Evolutionary conservation across 2,329 filamentous ascomycete species (phyloP).

Genomic region (Sporothrix mexicana): DNA sequence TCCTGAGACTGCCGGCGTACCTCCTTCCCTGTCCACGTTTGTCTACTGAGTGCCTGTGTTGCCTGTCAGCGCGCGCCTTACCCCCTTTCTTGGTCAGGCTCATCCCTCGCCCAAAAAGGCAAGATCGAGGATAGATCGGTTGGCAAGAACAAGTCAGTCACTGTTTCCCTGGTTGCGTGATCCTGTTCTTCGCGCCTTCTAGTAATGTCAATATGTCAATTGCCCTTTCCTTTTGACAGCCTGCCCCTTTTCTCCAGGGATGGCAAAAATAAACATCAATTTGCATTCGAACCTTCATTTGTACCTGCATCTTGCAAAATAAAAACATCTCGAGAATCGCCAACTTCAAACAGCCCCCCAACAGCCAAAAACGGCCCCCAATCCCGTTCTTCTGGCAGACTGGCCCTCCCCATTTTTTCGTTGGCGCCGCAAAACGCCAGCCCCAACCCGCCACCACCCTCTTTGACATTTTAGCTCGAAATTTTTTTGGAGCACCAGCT

Average conservation of each 20-base stretch:
- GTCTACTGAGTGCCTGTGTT: neutral
- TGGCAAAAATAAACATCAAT: too few relatives aligned
- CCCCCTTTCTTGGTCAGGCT: slow-evolving; percentile 12
- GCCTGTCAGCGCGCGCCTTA: slow-evolving; percentile 22
- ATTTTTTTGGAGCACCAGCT: slow-evolving; percentile 22
- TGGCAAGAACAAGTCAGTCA: neutral
- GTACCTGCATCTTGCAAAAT: slow-evolving; percentile 9
- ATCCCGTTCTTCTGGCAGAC: slow-evolving; percentile 21
- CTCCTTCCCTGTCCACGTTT: slow-evolving; percentile 5
- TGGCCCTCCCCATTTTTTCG: neutral
- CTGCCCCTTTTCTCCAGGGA: neutral
- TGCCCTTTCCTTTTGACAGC: neutral
- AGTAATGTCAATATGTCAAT: neutral
- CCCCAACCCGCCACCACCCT: slow-evolving; percentile 18
- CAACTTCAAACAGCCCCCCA: neutral
- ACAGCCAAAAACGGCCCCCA: slow-evolving; percentile 24
- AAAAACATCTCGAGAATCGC: neutral
- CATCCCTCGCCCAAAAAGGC: slow-evolving; percentile 5
- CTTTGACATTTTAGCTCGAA: slow-evolving; percentile 7
- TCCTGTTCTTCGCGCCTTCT: slow-evolving; percentile 19
- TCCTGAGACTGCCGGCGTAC: slow-evolving; percentile 18
- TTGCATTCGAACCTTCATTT: neutral
- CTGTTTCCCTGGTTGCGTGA: slow-evolving; percentile 11
- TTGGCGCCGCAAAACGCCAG: neutral
- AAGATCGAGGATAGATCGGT: slow-evolving; percentile 18